These are phyloP conservation scores for Suhomyces guaymorum DNA, from an alignment of 1,139 yeast species.

Conservation along the genomic window DNA sequence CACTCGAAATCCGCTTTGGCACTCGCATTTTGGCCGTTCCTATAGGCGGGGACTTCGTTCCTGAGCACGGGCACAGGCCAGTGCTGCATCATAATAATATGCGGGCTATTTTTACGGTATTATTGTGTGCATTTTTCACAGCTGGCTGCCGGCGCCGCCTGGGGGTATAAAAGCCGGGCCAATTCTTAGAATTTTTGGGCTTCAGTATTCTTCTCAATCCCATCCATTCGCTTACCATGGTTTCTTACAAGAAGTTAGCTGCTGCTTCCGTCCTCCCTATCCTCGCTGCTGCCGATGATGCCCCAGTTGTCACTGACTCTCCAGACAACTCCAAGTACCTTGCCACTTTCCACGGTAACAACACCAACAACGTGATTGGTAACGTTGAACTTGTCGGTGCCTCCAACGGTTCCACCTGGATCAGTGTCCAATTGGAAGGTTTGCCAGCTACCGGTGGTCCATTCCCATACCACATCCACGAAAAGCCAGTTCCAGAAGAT, in stretches of 20 bases:
- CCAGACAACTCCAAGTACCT: constrained; percentile 24
- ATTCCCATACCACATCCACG: constrained; percentile 46
- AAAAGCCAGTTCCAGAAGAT: constrained; percentile 36
- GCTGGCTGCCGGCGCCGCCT: too few relatives aligned
- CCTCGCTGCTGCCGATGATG: constrained; percentile 21
- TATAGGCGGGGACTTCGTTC: too few relatives aligned
- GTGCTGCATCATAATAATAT: neutral
- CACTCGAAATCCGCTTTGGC: too few relatives aligned
- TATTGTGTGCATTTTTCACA: too few relatives aligned
- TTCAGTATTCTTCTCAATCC: neutral
- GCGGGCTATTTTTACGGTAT: too few relatives aligned
- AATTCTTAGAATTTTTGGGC: too few relatives aligned
- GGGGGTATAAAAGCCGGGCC: too few relatives aligned
- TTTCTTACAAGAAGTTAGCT: constrained; percentile 7
- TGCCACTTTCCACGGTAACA: constrained; percentile 24
- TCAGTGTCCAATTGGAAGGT: constrained; percentile 32
- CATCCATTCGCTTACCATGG: constrained; percentile 7
- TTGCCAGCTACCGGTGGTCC: constrained; percentile 44
- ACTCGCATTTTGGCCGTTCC: too few relatives aligned
- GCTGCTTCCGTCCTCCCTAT: constrained; percentile 11
- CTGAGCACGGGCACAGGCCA: too few relatives aligned
- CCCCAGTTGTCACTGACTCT: constrained; percentile 32
- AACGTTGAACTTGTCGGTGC: constrained; percentile 33
- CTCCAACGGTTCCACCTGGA: constrained; percentile 34
- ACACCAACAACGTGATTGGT: constrained; percentile 26